Percentiles rank a stretch among this genome's conserved stretches.
phyloP scores from a whole-genome alignment of 495 filamentous ascomycete genomes.

The Penicillium roqueforti region DNA sequence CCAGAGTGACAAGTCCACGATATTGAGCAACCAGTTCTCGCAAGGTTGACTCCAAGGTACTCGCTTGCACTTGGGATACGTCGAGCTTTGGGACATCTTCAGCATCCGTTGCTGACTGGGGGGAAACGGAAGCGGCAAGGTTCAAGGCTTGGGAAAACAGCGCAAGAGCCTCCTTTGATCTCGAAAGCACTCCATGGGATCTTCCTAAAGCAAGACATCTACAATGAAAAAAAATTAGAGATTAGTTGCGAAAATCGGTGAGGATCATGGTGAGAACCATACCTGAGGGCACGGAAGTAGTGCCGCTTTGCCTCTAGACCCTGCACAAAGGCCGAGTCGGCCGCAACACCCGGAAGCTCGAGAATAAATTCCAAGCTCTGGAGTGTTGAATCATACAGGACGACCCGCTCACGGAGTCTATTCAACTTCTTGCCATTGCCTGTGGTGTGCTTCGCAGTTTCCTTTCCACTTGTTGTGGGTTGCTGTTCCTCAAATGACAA shows the following conservation, averaged over 20 bases:
- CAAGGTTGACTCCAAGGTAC: slow-evolving; percentile 56
- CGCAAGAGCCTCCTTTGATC: slow-evolving; percentile 78
- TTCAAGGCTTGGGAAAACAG: slow-evolving; percentile 67
- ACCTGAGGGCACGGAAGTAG: slow-evolving; percentile 90
- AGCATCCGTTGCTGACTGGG: slow-evolving; percentile 27
- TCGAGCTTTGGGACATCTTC: slow-evolving; percentile 51
- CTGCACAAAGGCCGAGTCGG: slow-evolving; percentile 68
- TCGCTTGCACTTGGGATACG: slow-evolving; percentile 53
- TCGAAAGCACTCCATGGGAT: slow-evolving; percentile 71
- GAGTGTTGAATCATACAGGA: slow-evolving; percentile 88
- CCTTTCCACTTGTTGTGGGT: slow-evolving; percentile 41
- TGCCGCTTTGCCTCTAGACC: slow-evolving; percentile 72
- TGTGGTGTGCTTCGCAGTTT: slow-evolving; percentile 53
- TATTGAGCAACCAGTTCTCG: slow-evolving; percentile 66
- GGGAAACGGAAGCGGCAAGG: slow-evolving; percentile 39
- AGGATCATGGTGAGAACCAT: slow-evolving; percentile 20
- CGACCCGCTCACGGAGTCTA: slow-evolving; percentile 79
- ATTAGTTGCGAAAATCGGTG: slow-evolving; percentile 5
- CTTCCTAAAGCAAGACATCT: slow-evolving; percentile 83
- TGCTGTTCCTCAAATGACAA: slow-evolving; percentile 56
- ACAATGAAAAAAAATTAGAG: neutral
- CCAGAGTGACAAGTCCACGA: slow-evolving; percentile 77
- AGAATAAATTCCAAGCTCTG: slow-evolving; percentile 86
- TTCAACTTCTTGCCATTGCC: slow-evolving; percentile 65
- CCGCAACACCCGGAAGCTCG: slow-evolving; percentile 85